phyloP scores from a whole-genome alignment of 2,329 filamentous ascomycete species.

The Fusarium veterinarium region DNA sequence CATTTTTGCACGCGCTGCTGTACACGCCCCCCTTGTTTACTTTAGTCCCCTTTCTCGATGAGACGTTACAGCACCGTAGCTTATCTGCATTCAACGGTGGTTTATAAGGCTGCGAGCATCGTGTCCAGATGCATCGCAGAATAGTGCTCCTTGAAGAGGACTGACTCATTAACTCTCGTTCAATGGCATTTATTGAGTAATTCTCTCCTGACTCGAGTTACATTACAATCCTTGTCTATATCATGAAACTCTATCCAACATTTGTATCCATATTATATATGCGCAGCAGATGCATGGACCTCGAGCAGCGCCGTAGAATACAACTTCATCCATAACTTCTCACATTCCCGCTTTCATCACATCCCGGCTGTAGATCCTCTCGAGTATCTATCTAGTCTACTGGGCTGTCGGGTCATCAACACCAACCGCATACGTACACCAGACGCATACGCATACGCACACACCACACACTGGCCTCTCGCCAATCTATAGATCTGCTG shows the following conservation, averaged over 20 bases:
- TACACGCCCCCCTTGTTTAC: conserved; percentile 37
- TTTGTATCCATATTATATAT: conserved; percentile 23
- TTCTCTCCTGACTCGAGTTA: neutral
- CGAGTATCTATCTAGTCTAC: neutral
- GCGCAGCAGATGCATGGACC: conserved; percentile 21
- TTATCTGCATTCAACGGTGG: conserved; percentile 14
- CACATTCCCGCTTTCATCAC: neutral
- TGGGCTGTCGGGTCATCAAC: conserved; percentile 7
- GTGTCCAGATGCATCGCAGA: neutral
- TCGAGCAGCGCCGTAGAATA: conserved; percentile 26
- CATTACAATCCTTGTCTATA: conserved; percentile 21
- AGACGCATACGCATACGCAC: conserved; percentile 4
- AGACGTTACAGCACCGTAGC: conserved; percentile 28
- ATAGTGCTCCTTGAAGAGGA: neutral
- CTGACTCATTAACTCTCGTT: too few species aligned
- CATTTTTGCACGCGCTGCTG: neutral
- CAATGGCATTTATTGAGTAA: neutral
- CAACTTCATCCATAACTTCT: conserved; percentile 29
- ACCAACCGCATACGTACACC: conserved; percentile 6
- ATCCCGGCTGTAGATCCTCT: conserved; percentile 32
- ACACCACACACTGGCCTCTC: conserved; percentile 24
- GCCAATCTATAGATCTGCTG: conserved; percentile 31
- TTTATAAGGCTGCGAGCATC: conserved; percentile 1
- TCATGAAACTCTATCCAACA: conserved; percentile 5
- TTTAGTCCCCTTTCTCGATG: conserved; percentile 12